Evolutionary conservation across 2,329 filamentous ascomycete genomes (phyloP), one percentile per base, ranked within the genome.

Genomic region (Cercospora berteroae): DNA sequence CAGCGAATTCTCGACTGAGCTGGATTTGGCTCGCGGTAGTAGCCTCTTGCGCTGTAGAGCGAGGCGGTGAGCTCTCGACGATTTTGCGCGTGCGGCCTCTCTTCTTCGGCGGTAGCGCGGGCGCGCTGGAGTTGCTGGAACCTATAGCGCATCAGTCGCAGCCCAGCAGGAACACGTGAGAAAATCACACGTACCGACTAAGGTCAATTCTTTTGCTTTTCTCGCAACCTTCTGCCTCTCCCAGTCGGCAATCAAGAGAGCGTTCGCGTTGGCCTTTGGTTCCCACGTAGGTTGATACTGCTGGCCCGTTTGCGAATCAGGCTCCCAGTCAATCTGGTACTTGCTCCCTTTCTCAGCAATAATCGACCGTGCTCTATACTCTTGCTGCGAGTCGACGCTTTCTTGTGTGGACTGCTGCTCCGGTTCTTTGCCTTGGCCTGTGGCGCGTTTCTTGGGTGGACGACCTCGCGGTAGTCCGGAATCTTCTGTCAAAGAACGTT

Each of bases 281-380:
- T 82, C 86, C 87, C 87, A 89, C 58, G 78, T 83, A 9, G 82
- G 83, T 3, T 77, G 65, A 73, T 83, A 88, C 1, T 69, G 67
- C 68, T 82, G 74, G 18, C 84, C 85, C 44, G 84, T 86, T 2
- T 71, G 67, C n/a, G 80, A 77, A 72, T 88, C 78, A 67, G 84
- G 82, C 58, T 80, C 82, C 87, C 87, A 89, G 72, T 87, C 83
- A 63, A 89, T 82, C 3, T 80, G 74, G 70, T 88, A 89, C n/a
- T 80, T 69, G 10, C 74, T 74, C 25, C 72, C 73, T 27, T 58
- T 72, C 56, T 79, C 78, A 48, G 73, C 67, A 20, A 81, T 67
- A 42, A 81, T 80, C 6, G 63, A 69, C 20, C 71, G 68, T 39
- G 77, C 69, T 10, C 63, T 64, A 42, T 73, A 80, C 18, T 73